Evolutionary conservation across 371 early-diverging fungal species (phyloP).

Genomic region (Mucor saturninus): DNA sequence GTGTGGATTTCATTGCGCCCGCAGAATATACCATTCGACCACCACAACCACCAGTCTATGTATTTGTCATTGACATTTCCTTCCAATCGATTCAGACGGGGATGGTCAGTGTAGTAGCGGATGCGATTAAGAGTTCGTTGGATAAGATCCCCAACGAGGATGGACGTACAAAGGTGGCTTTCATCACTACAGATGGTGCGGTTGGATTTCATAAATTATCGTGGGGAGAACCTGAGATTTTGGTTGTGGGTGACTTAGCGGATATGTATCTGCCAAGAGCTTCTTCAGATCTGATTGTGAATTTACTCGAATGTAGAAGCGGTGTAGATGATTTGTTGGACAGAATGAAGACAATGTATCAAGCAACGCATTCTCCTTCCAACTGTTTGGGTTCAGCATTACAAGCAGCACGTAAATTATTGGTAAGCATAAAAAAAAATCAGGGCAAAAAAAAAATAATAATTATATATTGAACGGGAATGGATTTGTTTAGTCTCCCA

Average conservation of each 20-base stretch:
- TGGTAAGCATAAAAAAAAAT: slow-evolving; percentile 48
- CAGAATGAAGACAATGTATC: slow-evolving; percentile 69
- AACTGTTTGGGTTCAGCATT: slow-evolving; percentile 79
- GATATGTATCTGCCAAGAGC: slow-evolving; percentile 75
- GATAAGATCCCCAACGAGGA: slow-evolving; percentile 82
- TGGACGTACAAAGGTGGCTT: slow-evolving; percentile 75
- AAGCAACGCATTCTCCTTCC: slow-evolving; percentile 50
- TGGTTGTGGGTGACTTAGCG: slow-evolving; percentile 78
- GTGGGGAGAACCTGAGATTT: slow-evolving; percentile 78
- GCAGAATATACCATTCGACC: slow-evolving; percentile 81
- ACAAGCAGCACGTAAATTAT: slow-evolving; percentile 73
- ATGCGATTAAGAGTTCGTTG: slow-evolving; percentile 66
- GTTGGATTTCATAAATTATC: slow-evolving; percentile 80
- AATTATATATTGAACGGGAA: background rate
- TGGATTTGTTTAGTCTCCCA: slow-evolving; percentile 49
- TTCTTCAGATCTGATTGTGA: slow-evolving; percentile 79
- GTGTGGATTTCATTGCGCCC: slow-evolving; percentile 84
- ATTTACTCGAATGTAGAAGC: slow-evolving; percentile 67
- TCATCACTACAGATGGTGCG: slow-evolving; percentile 77
- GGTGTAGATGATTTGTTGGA: slow-evolving; percentile 65
- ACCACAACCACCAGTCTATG: slow-evolving; percentile 83
- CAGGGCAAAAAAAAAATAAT: background rate
- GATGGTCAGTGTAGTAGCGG: slow-evolving; percentile 55
- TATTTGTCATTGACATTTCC: slow-evolving; percentile 86
- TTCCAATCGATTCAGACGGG: slow-evolving; percentile 74